Evolutionary conservation across 257 asterid genomes (phyloP).

Genomic region (Solanum pinnatisectum): DNA sequence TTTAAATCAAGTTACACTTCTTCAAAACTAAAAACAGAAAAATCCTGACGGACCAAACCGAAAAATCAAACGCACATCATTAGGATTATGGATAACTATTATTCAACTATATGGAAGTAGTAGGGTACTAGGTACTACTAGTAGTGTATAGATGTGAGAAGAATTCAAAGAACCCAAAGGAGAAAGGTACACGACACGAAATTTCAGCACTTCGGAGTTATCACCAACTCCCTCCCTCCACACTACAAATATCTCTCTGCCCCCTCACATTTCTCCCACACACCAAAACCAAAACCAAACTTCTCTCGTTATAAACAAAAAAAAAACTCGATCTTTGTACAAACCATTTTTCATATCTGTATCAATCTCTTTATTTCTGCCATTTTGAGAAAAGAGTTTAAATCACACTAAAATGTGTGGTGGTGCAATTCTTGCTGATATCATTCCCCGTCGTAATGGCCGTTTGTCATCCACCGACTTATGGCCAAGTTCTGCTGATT

Average conservation of each 20-base stretch:
- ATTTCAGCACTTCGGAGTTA: not conserved
- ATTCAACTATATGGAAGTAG: too few species aligned
- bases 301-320: not conserved
- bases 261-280: not conserved
- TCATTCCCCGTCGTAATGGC: constrained; percentile 43
- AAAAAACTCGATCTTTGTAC: not conserved
- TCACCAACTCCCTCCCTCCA: not conserved
- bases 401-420: constrained; percentile 47
- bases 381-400: not conserved
- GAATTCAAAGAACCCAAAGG: not conserved
- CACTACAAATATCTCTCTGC: not conserved
- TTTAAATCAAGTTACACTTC: too few species aligned
- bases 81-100: too few species aligned
- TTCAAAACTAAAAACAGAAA: too few species aligned
- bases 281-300: not conserved
- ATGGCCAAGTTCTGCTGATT: constrained; percentile 35
- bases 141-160: not conserved
- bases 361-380: not conserved
- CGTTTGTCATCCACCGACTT: constrained; percentile 28
- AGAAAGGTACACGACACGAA: not conserved
- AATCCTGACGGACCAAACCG: rapidly evolving
- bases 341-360: not conserved
- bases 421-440: constrained; percentile 61
- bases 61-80: too few species aligned
- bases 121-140: not conserved